A percentile compares a stretch with the other conserved stretches of the same genome.
These are phyloP conservation scores for Leccinum rimulosum DNA, from an alignment of 768 basidiomycete species.

Conservation along the genomic window DNA sequence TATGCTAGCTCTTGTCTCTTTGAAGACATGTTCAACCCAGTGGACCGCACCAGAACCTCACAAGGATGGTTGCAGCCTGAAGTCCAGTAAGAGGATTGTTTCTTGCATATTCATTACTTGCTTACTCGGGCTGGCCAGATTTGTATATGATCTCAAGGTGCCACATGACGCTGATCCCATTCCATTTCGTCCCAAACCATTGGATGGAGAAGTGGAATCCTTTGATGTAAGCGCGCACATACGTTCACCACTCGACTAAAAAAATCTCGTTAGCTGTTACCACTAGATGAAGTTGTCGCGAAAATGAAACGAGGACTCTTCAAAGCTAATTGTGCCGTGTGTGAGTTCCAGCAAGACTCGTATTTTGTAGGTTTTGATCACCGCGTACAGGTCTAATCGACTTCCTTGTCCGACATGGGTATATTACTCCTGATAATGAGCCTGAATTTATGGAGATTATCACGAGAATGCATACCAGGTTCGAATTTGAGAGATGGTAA, in stretches of 20 bases:
- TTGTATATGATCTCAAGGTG: constrained; percentile 78
- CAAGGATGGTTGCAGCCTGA: constrained; percentile 78
- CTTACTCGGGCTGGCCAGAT: constrained; percentile 38
- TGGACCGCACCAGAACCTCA: constrained; percentile 19
- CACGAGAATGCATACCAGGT: constrained; percentile 69
- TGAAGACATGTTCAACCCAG: background rate
- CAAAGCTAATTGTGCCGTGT: constrained; percentile 90
- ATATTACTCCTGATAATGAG: constrained; percentile 86
- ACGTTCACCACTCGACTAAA: background rate
- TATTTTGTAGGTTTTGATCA: constrained; percentile 3
- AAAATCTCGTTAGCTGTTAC: constrained; percentile 51
- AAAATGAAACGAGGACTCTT: constrained; percentile 72
- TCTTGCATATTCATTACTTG: background rate
- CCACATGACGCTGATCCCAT: constrained; percentile 48
- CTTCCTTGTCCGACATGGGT: constrained; percentile 83
- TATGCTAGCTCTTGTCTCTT: background rate
- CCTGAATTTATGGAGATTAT: constrained; percentile 75
- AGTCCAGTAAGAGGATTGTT: constrained; percentile 55
- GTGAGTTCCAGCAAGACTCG: constrained; percentile 39
- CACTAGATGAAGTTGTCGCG: constrained; percentile 56
- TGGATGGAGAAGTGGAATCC: constrained; percentile 92
- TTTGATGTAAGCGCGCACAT: constrained; percentile 63
- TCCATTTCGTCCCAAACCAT: constrained; percentile 63
- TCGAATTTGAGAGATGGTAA: constrained; percentile 59
- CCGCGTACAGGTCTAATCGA: constrained; percentile 75